Evolutionary conservation across 2,329 filamentous ascomycete species (phyloP), one percentile per base, ranked within the genome.

Genomic region (Coniochaeta hoffmannii): DNA sequence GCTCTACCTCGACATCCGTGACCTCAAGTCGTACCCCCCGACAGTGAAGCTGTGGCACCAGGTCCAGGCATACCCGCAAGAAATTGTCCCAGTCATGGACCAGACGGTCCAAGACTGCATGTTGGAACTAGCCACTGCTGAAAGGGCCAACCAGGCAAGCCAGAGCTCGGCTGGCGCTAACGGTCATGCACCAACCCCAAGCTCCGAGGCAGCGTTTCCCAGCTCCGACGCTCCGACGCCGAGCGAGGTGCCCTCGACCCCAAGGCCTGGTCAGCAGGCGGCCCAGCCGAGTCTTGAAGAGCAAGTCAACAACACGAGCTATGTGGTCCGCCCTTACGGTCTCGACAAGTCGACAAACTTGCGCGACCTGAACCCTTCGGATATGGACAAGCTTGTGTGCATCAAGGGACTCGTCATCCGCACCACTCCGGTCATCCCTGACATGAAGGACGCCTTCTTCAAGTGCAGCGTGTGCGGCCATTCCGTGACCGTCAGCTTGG

Each of bases 391-490:
- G 67, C 82, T 99, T 61, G 87, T 99, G 61, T 90, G 87, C 61
- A 87, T 99, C 72, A 99, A 97, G 73, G 94, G 94, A 49, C 79
- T 99, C 15, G 94, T 99, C 58, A 99, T 99, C 65, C 86, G 94
- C 59, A 89, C 94, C 3, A 97, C 94, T 0, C 91, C 94, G 0
- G 89, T 99, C 61, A 97, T 99, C 61, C 94, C 94, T 0, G 94
- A 99, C 65, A 99, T 99, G 95, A 97, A 95, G 73, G 90, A 96
- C 68, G 94, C 94, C 0, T 97, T 96, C 74, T 99, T 99, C 82
- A 88, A 90, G 60, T 99, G 94, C 74, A 89, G 90, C 57, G 84
- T 93, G 26, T 99, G 94, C 73, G 90, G 91, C 65, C 90, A 97
- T 71, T 93, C 89, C 4, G 84, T 96, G 58, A 89, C 88, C 60